A percentile compares a stretch with the other conserved stretches of the same genome.
These are phyloP conservation scores for Phaffia australis DNA, from an alignment of 768 basidiomycete genomes.

Conservation along the genomic window DNA sequence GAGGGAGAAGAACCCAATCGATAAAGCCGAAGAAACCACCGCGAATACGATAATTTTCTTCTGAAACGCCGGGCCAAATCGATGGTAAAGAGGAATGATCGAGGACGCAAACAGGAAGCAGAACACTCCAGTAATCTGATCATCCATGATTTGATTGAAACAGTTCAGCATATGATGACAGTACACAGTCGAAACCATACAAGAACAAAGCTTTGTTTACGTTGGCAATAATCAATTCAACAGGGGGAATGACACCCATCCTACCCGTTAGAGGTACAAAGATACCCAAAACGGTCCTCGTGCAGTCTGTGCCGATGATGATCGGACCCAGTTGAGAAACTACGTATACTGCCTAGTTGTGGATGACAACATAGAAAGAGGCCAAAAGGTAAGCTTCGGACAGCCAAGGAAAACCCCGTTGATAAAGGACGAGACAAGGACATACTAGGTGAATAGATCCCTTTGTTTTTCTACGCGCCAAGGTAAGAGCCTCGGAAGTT, in stretches of 20 bases:
- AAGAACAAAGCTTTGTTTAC: neutral
- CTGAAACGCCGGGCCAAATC: slow-evolving; percentile 8
- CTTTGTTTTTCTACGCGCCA: neutral
- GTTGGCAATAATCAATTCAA: slow-evolving; percentile 22
- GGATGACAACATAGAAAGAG: neutral
- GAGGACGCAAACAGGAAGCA: slow-evolving; percentile 12
- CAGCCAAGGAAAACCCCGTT: too few species aligned
- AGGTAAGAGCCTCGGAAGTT: slow-evolving; percentile 1
- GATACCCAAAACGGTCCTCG: slow-evolving; percentile 10
- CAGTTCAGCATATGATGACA: neutral
- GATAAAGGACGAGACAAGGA: neutral
- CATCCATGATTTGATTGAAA: neutral
- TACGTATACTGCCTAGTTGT: neutral
- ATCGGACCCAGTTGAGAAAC: slow-evolving; percentile 10
- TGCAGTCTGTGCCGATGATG: slow-evolving; percentile 12
- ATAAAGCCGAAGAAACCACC: neutral
- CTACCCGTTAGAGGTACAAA: slow-evolving; percentile 24
- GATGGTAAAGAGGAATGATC: slow-evolving; percentile 17
- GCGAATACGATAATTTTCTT: neutral
- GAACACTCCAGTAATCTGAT: slow-evolving; percentile 13
- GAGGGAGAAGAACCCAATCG: slow-evolving; percentile 4
- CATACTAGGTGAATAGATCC: slow-evolving; percentile 14
- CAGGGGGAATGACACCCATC: slow-evolving; percentile 17
- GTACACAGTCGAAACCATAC: neutral
- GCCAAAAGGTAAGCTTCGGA: neutral